These are phyloP conservation scores for Trichophyton verrucosum DNA, from an alignment of 2,329 filamentous ascomycete species.

Conservation along the genomic window DNA sequence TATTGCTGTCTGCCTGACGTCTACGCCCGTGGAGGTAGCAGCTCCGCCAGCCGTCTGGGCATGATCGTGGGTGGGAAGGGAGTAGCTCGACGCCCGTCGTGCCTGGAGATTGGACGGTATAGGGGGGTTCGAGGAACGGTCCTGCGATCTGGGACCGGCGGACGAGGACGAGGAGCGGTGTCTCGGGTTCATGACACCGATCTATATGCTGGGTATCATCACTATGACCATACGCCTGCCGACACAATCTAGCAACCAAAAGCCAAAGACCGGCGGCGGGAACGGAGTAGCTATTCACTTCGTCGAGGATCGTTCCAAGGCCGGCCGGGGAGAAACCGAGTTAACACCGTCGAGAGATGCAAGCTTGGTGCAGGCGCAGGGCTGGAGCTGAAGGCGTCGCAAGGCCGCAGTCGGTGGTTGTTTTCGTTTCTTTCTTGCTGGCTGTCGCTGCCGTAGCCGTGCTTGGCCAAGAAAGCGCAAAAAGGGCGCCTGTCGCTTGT, in stretches of 20 bases:
- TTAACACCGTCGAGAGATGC: not conserved
- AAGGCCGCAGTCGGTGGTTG: not conserved
- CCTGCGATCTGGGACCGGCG: conserved; percentile 18
- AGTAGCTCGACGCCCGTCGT: conserved; percentile 41
- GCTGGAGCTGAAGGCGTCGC: not conserved
- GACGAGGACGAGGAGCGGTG: conserved; percentile 24
- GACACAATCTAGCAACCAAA: not conserved
- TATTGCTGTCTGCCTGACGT: conserved; percentile 49
- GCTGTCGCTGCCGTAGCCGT: not conserved
- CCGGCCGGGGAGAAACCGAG: too few species aligned
- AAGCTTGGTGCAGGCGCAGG: not conserved
- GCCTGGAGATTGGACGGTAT: not conserved
- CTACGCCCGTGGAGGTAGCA: conserved; percentile 41
- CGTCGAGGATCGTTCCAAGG: not conserved
- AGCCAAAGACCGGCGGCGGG: not conserved
- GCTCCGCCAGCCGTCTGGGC: conserved; percentile 46
- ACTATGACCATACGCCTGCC: not conserved
- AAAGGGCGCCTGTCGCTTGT: not conserved
- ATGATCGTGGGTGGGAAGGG: conserved; percentile 42
- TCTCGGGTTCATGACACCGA: conserved; percentile 33
- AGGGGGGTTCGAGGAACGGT: conserved; percentile 8
- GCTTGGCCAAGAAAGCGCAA: not conserved
- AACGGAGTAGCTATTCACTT: not conserved
- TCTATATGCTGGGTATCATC: conserved; percentile 2
- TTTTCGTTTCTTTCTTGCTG: too few species aligned